phyloP scores from a whole-genome alignment of 164 flowering plant genomes.

The Platanus orientalis region DNA sequence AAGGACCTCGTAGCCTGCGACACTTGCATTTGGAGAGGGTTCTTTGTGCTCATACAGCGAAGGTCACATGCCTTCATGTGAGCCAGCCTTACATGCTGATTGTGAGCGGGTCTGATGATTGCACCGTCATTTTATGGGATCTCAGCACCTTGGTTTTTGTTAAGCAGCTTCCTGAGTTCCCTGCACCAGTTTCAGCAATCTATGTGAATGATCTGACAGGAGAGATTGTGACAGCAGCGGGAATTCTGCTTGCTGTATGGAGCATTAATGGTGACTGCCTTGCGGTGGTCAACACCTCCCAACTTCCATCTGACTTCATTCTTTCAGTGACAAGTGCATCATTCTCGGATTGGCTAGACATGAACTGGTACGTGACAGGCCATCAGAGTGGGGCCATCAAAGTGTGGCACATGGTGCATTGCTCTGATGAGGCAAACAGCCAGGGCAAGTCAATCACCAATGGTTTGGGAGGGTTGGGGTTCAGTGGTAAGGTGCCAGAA shows the following conservation, averaged over 20 bases:
- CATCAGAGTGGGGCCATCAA: constrained; percentile 80
- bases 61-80: constrained; percentile 54
- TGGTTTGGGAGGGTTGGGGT: constrained; percentile 25
- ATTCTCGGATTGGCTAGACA: constrained; percentile 68
- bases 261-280: constrained; percentile 72
- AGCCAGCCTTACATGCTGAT: constrained; percentile 79
- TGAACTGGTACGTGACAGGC: constrained; percentile 68
- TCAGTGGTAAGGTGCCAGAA: not conserved
- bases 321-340: constrained; percentile 51
- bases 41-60: constrained; percentile 59
- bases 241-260: constrained; percentile 68
- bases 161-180: constrained; percentile 71
- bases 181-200: constrained; percentile 61
- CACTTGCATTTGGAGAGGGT: constrained; percentile 51
- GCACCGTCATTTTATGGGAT: constrained; percentile 70
- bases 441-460: constrained; percentile 25
- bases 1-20: constrained; percentile 38
- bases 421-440: constrained; percentile 26
- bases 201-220: constrained; percentile 67
- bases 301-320: constrained; percentile 65
- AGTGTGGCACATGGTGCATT: constrained; percentile 68
- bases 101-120: constrained; percentile 72
- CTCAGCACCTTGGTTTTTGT: constrained; percentile 65
- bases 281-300: constrained; percentile 59
- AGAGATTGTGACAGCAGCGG: constrained; percentile 69